Base-by-base conservation (phyloP, 2,329 filamentous ascomycete species). In the Nothomitra cinnamomea region DNA sequence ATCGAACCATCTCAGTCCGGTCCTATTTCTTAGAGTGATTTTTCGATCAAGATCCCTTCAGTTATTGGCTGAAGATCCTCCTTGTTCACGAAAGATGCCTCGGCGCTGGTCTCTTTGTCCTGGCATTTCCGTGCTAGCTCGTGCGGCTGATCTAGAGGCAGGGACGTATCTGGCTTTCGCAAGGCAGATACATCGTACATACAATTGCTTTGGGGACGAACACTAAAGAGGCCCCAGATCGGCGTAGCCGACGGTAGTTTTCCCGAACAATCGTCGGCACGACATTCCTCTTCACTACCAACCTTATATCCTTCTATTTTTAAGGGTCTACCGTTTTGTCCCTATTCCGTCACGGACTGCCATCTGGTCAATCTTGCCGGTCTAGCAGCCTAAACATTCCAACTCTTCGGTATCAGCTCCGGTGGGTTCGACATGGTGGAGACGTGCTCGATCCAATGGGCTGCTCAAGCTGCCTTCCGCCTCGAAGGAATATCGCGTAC, bases 261-360 rank as follows among this genome's bases (percentile, higher is more conserved):
- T 15, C 28, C n/a, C n/a, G 8, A 32, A 8, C 43, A 1, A 17
- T 7, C 5, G 17, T 35, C 25, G 24, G 1, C 28, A 35, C 45
- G n/a, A 2, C 12, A 19, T 35, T 49, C 24, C 45, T 13, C 10
- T 49, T 49, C 45, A 24, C 19, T 7, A 19, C 15, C 45, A 35
- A 49, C 45, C 45, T 49, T 49, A 49, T 49, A 32, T 32, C 28
- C 32, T 49, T 49, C 24, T 49, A 49, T 49, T 49, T 49, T 49
- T 24, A 28, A 35, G n/a, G 24, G n/a, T 13, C 2, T 7, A 49
- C 4, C 24, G 24, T 28, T 10, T 35, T 17, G 19, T 49, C 13
- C 24, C 15, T 32, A 17, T 35, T n/a, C 45, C 45, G 17, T 28
- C 22, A 28, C 10, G 22, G 10, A 13, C 6, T n/a, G 45, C 2